Evolutionary conservation across 2,329 filamentous ascomycete genomes (phyloP).

Genomic region (Botrytis galanthina): DNA sequence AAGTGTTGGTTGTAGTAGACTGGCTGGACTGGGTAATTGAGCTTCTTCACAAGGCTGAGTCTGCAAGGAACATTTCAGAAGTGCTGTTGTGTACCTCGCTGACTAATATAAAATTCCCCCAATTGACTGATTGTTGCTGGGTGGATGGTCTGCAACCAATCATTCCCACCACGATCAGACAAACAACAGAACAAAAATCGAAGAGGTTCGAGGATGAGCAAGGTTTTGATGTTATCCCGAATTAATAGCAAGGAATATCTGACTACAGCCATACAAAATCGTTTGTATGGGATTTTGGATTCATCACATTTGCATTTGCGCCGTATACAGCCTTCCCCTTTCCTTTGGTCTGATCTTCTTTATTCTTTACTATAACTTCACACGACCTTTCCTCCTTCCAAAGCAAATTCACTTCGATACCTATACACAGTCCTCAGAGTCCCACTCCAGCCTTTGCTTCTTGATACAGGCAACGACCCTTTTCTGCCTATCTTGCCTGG

Average conservation of each 20-base stretch:
- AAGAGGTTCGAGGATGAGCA: slow-evolving; percentile 4
- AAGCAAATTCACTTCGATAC: not conserved
- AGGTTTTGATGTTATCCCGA: slow-evolving; percentile 6
- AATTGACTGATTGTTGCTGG: slow-evolving; percentile 19
- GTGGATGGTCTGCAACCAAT: slow-evolving; percentile 21
- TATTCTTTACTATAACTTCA: not conserved
- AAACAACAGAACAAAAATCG: slow-evolving; percentile 18
- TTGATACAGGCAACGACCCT: not conserved
- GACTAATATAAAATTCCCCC: slow-evolving; percentile 7
- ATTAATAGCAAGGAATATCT: not conserved
- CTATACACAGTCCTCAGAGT: not conserved
- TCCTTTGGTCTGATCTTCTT: not conserved
- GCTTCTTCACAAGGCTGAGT: slow-evolving; percentile 18
- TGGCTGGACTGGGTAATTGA: not conserved
- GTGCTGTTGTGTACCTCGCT: not conserved
- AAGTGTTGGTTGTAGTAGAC: not conserved
- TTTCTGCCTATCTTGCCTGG: not conserved
- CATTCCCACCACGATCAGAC: slow-evolving; percentile 9
- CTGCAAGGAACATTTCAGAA: slow-evolving; percentile 3
- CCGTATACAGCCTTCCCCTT: slow-evolving; percentile 4
- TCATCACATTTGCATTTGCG: not conserved
- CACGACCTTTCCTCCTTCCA: not conserved
- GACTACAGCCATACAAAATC: not conserved
- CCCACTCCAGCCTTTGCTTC: slow-evolving; percentile 6
- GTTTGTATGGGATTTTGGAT: not conserved